Evolutionary conservation across 192 early-diverging fungal genomes (phyloP), one percentile per base, ranked within the genome.

Genomic region (Chytriomyces sp.): DNA sequence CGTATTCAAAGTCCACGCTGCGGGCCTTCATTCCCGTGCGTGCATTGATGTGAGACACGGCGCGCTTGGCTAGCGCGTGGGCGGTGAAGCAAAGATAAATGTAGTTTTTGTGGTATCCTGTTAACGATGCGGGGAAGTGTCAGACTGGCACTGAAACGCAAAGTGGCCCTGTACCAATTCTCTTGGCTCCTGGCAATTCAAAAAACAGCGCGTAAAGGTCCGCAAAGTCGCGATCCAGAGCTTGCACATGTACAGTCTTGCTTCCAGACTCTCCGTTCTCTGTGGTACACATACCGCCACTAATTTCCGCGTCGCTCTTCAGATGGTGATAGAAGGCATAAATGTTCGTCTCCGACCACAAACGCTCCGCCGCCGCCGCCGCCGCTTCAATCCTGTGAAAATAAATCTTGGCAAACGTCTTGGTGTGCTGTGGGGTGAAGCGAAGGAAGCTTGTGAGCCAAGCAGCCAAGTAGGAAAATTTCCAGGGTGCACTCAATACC

Each of bases 371-470:
- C 10, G 65, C 65, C n/a, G 30, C 30, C 19, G 52, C 26, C 22
- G 65, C 65, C 32, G 30, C 8, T 34, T 37, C 52, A 6, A 6
- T 7, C 4, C 52, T 38, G 10, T 7, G 19, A 33, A 68, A 68
- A 30, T 68, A 68, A 28, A 68, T 68, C 37, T 68, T 68, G 19
- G 52, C 65, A 56, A 68, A 68, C 37, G 65, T 68, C 55, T 68
- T 68, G 8, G 65, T 55, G 26, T 68, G 44, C 65, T 68, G 25
- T 33, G 8, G 12, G 17, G 3, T n/a, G 26, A 26, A 39, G 32
- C 5, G 17, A 7, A 3, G 4, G 22, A 49, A 34, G 2, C 52
- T 17, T 22, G 22, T 28, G 17, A 65, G 17, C 8, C 59, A 61
- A n/a, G n/a, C n/a, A n/a, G 30, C 31, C 3, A 55, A 33, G 34